These are phyloP conservation scores for Pythium vanterpoolii DNA, from an alignment of 352 stramenopile genomes.

Conservation along the genomic window DNA sequence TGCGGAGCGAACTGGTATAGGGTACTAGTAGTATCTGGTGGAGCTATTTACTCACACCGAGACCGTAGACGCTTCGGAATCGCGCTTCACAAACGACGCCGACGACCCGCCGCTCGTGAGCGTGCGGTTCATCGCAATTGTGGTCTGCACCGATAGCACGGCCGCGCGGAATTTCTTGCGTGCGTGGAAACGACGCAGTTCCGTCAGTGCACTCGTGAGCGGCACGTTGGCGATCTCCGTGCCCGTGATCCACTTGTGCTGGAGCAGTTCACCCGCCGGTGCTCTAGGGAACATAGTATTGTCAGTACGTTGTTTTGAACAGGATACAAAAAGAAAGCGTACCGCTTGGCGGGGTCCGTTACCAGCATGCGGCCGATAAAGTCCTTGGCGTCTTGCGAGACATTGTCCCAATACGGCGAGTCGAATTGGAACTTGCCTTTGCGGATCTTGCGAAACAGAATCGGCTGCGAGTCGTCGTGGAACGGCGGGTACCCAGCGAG, in stretches of 20 bases:
- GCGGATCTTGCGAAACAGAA: slow-evolving; percentile 94
- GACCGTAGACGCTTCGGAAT: slow-evolving; percentile 16
- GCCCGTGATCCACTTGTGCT: slow-evolving; percentile 89
- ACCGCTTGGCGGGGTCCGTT: slow-evolving; percentile 87
- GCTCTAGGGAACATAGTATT: too few species aligned
- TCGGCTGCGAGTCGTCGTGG: slow-evolving; percentile 91
- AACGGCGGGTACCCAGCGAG: slow-evolving; percentile 85
- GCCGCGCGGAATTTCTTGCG: slow-evolving; percentile 94
- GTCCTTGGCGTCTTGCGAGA: slow-evolving; percentile 93
- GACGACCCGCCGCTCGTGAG: slow-evolving; percentile 23
- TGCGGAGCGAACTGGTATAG: too few species aligned
- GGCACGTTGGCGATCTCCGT: slow-evolving; percentile 81
- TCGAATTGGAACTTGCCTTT: slow-evolving; percentile 94
- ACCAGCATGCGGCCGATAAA: slow-evolving; percentile 91
- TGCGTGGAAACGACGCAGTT: slow-evolving; percentile 93
- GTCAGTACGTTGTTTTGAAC: too few species aligned
- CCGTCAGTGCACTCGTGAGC: slow-evolving; percentile 89
- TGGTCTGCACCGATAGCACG: slow-evolving; percentile 83
- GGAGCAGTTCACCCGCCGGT: slow-evolving; percentile 59
- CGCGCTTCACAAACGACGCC: slow-evolving; percentile 6
- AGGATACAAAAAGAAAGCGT: slow-evolving; percentile 3
- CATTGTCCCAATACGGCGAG: slow-evolving; percentile 94
- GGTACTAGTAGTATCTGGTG: background rate
- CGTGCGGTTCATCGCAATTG: slow-evolving; percentile 78
- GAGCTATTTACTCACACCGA: slow-evolving; percentile 5